Percentiles rank a stretch among this genome's conserved stretches.
These are phyloP conservation scores for Seiridium unicorne DNA, from an alignment of 2,329 filamentous ascomycete genomes.

Conservation along the genomic window DNA sequence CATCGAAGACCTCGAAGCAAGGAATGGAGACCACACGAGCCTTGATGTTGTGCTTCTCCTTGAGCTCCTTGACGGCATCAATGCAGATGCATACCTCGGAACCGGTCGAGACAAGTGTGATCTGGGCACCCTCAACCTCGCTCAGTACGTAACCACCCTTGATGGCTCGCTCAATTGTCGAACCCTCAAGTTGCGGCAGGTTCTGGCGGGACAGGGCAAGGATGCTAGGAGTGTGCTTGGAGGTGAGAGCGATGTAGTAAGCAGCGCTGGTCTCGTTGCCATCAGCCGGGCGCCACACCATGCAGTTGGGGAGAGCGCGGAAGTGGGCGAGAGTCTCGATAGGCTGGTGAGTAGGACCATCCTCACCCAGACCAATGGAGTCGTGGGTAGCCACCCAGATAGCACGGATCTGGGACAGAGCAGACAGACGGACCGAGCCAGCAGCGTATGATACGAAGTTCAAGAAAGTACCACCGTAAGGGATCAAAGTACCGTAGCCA, in stretches of 20 bases:
- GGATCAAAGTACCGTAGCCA: constrained; percentile 92
- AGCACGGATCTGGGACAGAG: constrained; percentile 83
- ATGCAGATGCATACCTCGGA: constrained; percentile 94
- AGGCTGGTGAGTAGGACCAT: constrained; percentile 97
- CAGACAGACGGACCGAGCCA: constrained; percentile 89
- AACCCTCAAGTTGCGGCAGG: constrained; percentile 94
- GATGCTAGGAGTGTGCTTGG: constrained; percentile 87
- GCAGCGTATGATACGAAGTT: constrained; percentile 99
- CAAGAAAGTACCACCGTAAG: constrained; percentile 93
- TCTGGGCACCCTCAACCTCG: constrained; percentile 77
- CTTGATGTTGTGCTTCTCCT: constrained; percentile 83
- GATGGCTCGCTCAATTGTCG: constrained; percentile 80
- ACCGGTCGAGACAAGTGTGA: constrained; percentile 92
- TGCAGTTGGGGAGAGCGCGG: constrained; percentile 97
- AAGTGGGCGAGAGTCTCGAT: constrained; percentile 98
- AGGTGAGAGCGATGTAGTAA: constrained; percentile 92
- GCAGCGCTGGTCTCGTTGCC: constrained; percentile 98
- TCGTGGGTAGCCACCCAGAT: constrained; percentile 99
- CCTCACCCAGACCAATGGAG: constrained; percentile 98
- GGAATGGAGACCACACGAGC: constrained; percentile 94
- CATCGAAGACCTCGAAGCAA: constrained; percentile 96
- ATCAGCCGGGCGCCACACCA: constrained; percentile 98
- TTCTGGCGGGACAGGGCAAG: constrained; percentile 96
- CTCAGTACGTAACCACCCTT: constrained; percentile 95
- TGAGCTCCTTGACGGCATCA: constrained; percentile 87